phyloP scores from a whole-genome alignment of 768 basidiomycete genomes.

The Basidioascus undulatus region DNA sequence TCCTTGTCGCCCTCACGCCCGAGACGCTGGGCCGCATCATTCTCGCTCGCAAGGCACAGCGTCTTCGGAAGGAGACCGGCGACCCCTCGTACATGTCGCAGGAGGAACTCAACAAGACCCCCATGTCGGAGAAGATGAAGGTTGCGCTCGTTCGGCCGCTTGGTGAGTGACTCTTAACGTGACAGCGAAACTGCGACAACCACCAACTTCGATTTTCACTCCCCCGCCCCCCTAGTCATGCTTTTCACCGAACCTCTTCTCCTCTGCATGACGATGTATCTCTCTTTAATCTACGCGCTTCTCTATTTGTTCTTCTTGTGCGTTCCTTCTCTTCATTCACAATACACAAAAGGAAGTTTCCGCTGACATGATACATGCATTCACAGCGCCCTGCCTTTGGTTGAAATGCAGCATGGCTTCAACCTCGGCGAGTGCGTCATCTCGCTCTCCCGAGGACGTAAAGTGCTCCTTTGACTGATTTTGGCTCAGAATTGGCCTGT shows the following conservation, averaged over 20 bases:
- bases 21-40: constrained; percentile 16
- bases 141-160: constrained; percentile 12
- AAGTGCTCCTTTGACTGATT: too few species aligned
- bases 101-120: constrained; percentile 7
- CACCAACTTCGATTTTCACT: background rate
- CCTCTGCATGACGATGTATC: background rate
- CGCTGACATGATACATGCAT: too few species aligned
- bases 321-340: too few species aligned
- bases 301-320: too few species aligned
- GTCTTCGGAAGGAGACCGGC: constrained; percentile 13
- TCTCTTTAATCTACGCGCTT: too few species aligned
- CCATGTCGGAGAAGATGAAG: constrained; percentile 9
- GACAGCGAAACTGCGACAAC: background rate
- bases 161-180: constrained; percentile 2
- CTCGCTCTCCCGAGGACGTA: too few species aligned
- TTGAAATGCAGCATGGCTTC: too few species aligned
- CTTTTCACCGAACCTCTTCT: background rate
- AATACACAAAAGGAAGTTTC: too few species aligned
- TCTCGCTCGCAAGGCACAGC: constrained; percentile 11
- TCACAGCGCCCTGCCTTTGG: too few species aligned
- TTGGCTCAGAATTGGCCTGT: too few species aligned
- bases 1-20: constrained; percentile 11
- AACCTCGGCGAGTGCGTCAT: too few species aligned
- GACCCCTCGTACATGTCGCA: constrained; percentile 2
- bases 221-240: background rate